Percentiles rank a stretch among this genome's conserved stretches.
Conservation (phyloP, 192 early-diverging fungal species). For the Endogone sp. region DNA sequence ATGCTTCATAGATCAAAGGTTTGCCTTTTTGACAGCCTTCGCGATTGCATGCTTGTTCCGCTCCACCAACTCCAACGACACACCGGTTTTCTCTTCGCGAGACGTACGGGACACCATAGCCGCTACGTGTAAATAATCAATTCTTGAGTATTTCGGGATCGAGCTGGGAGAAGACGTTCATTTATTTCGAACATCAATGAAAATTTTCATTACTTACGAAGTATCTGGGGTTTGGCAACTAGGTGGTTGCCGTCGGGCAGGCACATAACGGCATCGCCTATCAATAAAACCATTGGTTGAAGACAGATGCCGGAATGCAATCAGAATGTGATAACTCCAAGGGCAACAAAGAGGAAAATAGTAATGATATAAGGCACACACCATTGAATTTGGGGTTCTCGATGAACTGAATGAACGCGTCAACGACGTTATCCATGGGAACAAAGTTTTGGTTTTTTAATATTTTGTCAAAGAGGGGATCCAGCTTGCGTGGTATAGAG, state of each 20-base stretch:
- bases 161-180: background rate
- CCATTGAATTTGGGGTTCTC: slow-evolving; percentile 15
- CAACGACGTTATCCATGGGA: slow-evolving; percentile 15
- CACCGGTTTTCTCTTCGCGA: background rate
- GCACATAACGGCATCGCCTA: slow-evolving; percentile 14
- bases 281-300: background rate
- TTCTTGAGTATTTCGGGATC: background rate
- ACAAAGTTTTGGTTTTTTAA: slow-evolving; percentile 1
- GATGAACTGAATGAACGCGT: slow-evolving; percentile 17
- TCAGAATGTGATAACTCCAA: background rate
- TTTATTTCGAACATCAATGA: too few species aligned
- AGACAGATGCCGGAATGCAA: background rate
- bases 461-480: background rate
- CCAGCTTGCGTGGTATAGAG: background rate
- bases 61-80: background rate
- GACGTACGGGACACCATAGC: background rate
- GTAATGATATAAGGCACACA: background rate
- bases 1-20: too few species aligned
- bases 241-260: slow-evolving; percentile 11
- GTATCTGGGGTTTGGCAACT: background rate
- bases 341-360: background rate
- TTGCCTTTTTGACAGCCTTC: background rate
- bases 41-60: background rate
- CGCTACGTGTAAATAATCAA: background rate
- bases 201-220: too few species aligned